These are phyloP conservation scores for Letharia columbiana DNA, from an alignment of 495 filamentous ascomycete species.

Conservation along the genomic window DNA sequence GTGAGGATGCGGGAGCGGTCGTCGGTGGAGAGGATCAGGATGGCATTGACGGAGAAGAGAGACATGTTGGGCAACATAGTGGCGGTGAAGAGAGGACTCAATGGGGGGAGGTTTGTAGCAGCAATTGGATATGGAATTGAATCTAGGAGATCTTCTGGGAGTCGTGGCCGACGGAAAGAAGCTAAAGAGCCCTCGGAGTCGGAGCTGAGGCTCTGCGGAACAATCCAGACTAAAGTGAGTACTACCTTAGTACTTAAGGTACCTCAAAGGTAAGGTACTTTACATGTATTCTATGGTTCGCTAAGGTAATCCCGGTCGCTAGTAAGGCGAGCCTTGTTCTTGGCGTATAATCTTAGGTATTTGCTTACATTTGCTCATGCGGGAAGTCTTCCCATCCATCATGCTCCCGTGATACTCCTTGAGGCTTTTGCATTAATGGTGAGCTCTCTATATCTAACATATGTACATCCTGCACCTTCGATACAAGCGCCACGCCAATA, in stretches of 20 bases:
- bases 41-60: conserved; percentile 84
- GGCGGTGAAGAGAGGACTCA: background rate
- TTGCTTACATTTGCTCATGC: too few relatives aligned
- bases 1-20: conserved; percentile 85
- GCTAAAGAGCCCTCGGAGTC: background rate
- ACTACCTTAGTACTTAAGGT: too few relatives aligned
- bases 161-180: too few relatives aligned
- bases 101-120: background rate
- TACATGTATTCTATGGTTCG: too few relatives aligned
- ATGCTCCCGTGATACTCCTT: background rate
- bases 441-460: background rate
- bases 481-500: conserved; percentile 6
- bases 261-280: too few relatives aligned
- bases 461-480: background rate
- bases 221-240: background rate
- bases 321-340: too few relatives aligned
- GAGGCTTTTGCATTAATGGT: background rate
- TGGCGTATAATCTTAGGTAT: too few relatives aligned
- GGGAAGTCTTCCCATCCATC: background rate
- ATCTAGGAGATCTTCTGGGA: too few relatives aligned
- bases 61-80: conserved; percentile 57
- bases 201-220: background rate
- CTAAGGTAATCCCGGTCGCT: too few relatives aligned
- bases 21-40: conserved; percentile 81
- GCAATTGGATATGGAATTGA: background rate